Evolutionary conservation across 495 filamentous ascomycete genomes (phyloP).

Genomic region (Penicillium turbatum): DNA sequence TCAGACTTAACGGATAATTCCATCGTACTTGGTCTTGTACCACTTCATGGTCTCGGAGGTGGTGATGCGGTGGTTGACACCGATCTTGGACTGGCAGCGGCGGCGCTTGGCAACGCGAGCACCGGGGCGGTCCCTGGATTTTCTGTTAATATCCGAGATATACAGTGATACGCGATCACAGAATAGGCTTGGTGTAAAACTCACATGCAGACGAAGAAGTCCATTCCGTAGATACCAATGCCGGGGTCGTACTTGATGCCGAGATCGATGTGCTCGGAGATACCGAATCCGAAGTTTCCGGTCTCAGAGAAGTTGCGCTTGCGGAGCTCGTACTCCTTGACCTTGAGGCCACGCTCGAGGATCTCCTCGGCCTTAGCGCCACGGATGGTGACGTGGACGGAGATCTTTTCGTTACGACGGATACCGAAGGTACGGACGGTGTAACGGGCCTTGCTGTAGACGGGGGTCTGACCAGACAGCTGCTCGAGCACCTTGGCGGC

Average conservation of each 20-base stretch:
- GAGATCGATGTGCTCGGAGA: constrained; percentile 99
- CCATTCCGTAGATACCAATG: constrained; percentile 99
- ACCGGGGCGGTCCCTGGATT: constrained; percentile 79
- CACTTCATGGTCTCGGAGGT: constrained; percentile 92
- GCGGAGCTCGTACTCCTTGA: constrained; percentile 99
- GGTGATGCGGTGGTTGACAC: constrained; percentile 86
- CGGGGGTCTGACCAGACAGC: constrained; percentile 97
- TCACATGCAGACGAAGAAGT: constrained; percentile 99
- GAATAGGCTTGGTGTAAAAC: constrained; percentile 15
- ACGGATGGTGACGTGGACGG: constrained; percentile 98
- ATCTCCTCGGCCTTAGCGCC: constrained; percentile 99
- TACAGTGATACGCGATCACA: background rate
- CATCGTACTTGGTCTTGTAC: constrained; percentile 99
- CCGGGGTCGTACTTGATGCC: constrained; percentile 99
- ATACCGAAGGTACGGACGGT: constrained; percentile 99
- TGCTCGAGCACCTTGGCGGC: constrained; percentile 99
- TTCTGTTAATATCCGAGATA: constrained; percentile 19
- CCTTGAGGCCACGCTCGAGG: constrained; percentile 98
- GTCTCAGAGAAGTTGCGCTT: constrained; percentile 99
- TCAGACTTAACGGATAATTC: constrained; percentile 78
- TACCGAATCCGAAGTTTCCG: constrained; percentile 99
- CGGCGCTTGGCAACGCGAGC: constrained; percentile 95
- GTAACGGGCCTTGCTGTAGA: constrained; percentile 99
- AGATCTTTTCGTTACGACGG: constrained; percentile 99
- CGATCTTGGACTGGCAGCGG: constrained; percentile 80